Percentiles rank a stretch among this genome's conserved stretches.
Conservation (phyloP, 2,329 filamentous ascomycete species). For the Thelonectria discophora region DNA sequence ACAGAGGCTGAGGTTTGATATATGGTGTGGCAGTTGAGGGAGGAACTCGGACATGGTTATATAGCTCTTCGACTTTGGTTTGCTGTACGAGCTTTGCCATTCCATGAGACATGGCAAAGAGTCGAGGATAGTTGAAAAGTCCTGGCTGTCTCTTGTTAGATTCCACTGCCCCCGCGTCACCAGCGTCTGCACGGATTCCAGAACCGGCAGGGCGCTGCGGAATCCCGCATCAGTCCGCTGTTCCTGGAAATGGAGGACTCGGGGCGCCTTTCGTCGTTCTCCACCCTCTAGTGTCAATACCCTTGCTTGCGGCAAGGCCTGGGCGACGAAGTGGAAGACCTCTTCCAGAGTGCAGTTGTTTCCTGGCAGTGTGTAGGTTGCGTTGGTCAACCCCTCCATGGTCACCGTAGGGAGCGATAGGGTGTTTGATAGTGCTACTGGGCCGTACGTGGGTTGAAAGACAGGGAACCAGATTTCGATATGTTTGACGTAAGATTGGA, state of each 20-base stretch:
- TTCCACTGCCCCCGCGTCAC: constrained; percentile 83
- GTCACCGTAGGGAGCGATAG: constrained; percentile 62
- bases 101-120: constrained; percentile 73
- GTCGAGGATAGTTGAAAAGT: constrained; percentile 69
- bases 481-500: constrained; percentile 73
- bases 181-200: constrained; percentile 70
- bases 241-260: constrained; percentile 57
- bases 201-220: constrained; percentile 52
- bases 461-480: constrained; percentile 83
- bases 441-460: constrained; percentile 66
- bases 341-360: constrained; percentile 77
- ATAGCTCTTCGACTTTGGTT: constrained; percentile 78
- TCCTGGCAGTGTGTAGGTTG: constrained; percentile 66
- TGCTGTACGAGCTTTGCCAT: constrained; percentile 72
- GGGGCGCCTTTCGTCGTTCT: constrained; percentile 77
- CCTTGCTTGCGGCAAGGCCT: constrained; percentile 66
- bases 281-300: constrained; percentile 80
- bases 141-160: constrained; percentile 69
- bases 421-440: constrained; percentile 53
- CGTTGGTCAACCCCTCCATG: constrained; percentile 63
- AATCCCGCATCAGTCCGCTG: constrained; percentile 34
- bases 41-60: constrained; percentile 73
- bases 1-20: constrained; percentile 72
- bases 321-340: constrained; percentile 70
- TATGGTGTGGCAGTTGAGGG: constrained; percentile 62